phyloP scores from a whole-genome alignment of 2,329 filamentous ascomycete genomes.

The Claviceps paspali region DNA sequence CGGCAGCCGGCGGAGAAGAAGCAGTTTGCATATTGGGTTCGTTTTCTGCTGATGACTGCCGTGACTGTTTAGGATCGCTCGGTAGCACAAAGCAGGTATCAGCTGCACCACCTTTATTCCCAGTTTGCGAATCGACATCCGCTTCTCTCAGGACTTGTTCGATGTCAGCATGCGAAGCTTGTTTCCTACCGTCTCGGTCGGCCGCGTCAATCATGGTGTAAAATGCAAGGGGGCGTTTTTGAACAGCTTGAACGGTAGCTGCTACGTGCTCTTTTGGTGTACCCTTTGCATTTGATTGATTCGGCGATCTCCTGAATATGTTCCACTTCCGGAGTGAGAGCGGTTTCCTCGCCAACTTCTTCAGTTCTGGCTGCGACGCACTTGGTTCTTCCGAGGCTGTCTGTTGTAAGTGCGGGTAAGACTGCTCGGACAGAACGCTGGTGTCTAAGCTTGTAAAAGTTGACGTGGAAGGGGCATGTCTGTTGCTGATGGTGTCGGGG shows the following conservation, averaged over 20 bases:
- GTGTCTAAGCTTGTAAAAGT: conserved; percentile 43
- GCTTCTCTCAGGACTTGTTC: conserved; percentile 36
- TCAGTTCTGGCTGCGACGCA: conserved; percentile 21
- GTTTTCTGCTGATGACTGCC: conserved; percentile 1
- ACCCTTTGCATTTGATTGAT: conserved; percentile 22
- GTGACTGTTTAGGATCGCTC: neutral
- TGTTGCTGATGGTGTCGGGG: conserved; percentile 28
- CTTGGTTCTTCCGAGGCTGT: conserved; percentile 18
- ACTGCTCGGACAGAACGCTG: conserved; percentile 42
- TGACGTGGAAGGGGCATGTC: conserved; percentile 26
- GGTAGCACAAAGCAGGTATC: neutral
- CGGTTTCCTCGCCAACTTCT: conserved; percentile 39
- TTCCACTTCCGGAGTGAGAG: conserved; percentile 49
- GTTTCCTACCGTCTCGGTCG: conserved; percentile 37
- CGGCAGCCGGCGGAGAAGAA: neutral
- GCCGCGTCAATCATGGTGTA: conserved; percentile 48
- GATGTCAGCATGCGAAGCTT: conserved; percentile 24
- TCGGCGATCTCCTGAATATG: conserved; percentile 42
- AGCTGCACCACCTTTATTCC: conserved; percentile 2
- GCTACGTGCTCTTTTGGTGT: conserved; percentile 24
- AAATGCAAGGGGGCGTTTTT: conserved; percentile 39
- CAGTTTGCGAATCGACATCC: conserved; percentile 18
- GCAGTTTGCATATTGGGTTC: neutral
- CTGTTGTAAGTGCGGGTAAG: conserved; percentile 25
- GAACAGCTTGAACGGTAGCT: conserved; percentile 31